Evolutionary conservation across 2,329 filamentous ascomycete genomes (phyloP), one percentile per base, ranked within the genome.

Genomic region (Fusarium sp.): DNA sequence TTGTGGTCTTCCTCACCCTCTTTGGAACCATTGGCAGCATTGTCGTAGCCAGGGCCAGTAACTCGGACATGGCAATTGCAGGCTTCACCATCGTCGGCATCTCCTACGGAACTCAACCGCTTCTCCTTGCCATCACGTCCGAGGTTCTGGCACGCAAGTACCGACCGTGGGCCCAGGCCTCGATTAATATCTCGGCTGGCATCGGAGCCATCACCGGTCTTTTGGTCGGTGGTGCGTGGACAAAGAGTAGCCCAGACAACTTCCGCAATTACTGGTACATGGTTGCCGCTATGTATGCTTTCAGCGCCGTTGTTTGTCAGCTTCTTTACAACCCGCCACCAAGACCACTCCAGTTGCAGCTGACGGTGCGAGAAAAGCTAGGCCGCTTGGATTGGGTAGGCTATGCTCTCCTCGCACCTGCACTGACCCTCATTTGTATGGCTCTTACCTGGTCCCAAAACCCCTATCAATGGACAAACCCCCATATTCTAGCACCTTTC

Each of bases 71-170:
- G 0, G 17, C 3, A 3, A 54, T 57, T 14, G 12, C 24, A 7
- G 54, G 54, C 1, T 57, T 57, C 6, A 32, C 23, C 4, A 5
- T 55, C 2, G 30, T 14, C 0, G 49, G 49, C 14, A 19, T 57
- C 4, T 55, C 39, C 7, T 56, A 39, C 6, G 54, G 39, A 5
- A 30, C 39, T 3, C 54, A 55, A 4, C 32, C 39, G 0, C 23
- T 57, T 3, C 39, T 57, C 1, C 49, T 38, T 4, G 32, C 54
- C 0, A 32, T 57, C 19, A 17, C 20, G 1, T 57, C 54, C 0
- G 55, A 57, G 24, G 49, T 56, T 3, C 6, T 57, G 7, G 49
- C 55, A 4, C 26, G 55, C 2, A 57, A 57, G 8, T 56, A 55
- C 10, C 49, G 55, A 3, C 40, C 55, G 7, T 46, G 49, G 55